phyloP scores from a whole-genome alignment of 768 basidiomycete genomes.

The Kwoniella newhampshirensis region DNA sequence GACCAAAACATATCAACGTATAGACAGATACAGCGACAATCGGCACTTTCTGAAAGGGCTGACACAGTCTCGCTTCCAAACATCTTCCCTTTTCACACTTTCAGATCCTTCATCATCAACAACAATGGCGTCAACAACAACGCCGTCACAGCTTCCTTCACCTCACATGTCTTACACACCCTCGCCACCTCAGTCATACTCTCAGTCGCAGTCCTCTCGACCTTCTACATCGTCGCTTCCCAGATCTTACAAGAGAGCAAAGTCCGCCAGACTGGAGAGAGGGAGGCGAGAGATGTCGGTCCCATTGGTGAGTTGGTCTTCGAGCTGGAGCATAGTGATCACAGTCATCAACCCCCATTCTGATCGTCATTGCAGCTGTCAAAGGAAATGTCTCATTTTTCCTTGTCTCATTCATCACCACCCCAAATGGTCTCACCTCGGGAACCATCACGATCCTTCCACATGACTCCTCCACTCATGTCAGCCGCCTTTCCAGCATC shows the following conservation, averaged over 20 bases:
- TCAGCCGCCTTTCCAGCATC: neutral
- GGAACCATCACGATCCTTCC: neutral
- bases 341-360: too few species aligned
- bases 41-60: too few species aligned
- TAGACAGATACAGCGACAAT: too few species aligned
- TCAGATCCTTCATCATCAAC: too few species aligned
- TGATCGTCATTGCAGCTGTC: constrained; percentile 26
- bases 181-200: neutral
- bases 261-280: constrained; percentile 16
- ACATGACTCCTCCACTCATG: neutral
- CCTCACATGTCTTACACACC: neutral
- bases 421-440: constrained; percentile 1
- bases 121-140: neutral
- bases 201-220: constrained; percentile 10
- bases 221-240: constrained; percentile 19
- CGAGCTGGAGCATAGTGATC: too few species aligned
- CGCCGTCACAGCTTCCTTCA: constrained; percentile 9
- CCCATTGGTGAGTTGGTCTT: constrained; percentile 35
- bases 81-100: too few species aligned
- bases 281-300: constrained; percentile 44
- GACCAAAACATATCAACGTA: too few species aligned
- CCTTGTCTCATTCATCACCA: constrained; percentile 29
- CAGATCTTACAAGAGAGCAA: constrained; percentile 29
- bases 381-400: constrained; percentile 40
- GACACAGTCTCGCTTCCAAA: too few species aligned